Base-by-base conservation (phyloP, 306 rosid species). In the Potentilla sterilis region DNA sequence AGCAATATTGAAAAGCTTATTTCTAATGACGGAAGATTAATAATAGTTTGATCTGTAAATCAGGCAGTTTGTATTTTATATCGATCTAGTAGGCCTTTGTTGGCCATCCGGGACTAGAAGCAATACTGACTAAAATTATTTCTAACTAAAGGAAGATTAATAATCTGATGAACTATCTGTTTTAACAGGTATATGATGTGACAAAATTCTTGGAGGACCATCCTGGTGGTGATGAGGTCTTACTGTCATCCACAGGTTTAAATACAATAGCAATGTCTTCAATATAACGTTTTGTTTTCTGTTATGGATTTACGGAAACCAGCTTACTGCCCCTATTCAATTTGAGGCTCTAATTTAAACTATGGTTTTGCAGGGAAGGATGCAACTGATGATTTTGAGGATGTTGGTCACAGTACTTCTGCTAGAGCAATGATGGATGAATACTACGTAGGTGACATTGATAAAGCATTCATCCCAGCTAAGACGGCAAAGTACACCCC, bases 221-320 rank as follows among this genome's bases (percentile, higher is more conserved):
- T 84, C 99, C 99, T 38, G 99, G 99, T 38, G 99, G 99, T 24
- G 99, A 95, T 75, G 99, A 95, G 1, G 97, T 90, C 75, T 76
- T 95, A 74, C 61, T 92, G 67, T 83, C 96, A 24, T 81, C 86
- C 71, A 83, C 92, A 85, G 99, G 99, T 95, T 81, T 34, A 34
- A 59, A 24, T 82, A 82, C 38, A 19, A 46, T 48, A 28, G 22
- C 71, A 47, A 55, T 76, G 42, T 69, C 67, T 49, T 58, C 21
- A 1, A 40, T 68, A 19, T 9, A 0, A 2, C 0, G 0, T 11
- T 64, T 37, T 18, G 0, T 37, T 37, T 64, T 38, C 69, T 64
- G 14, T 37, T 37, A 37, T 35, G 46, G 41, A 35, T 34, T 62
- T 62, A 12, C 75, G 11, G 58, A 43, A 69, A 32, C 54, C 32